phyloP scores from a whole-genome alignment of 2,329 filamentous ascomycete species.

The Plectosphaerella sp. region DNA sequence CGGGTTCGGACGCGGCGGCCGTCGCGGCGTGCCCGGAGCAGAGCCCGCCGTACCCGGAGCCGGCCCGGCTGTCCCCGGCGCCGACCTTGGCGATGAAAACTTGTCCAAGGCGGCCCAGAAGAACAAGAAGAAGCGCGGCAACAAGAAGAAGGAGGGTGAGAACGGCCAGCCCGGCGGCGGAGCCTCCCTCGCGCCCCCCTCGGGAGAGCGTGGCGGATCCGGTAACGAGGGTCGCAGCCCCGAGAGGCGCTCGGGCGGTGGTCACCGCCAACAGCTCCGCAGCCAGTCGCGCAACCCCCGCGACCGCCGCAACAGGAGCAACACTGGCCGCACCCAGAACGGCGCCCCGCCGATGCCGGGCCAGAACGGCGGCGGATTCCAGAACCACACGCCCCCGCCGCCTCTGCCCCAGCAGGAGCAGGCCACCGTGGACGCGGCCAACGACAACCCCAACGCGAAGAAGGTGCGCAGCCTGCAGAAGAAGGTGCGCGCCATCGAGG shows the following conservation, averaged over 20 bases:
- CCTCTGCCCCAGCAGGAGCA: slow-evolving; percentile 21
- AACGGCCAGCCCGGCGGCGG: slow-evolving; percentile 37
- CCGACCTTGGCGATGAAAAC: slow-evolving; percentile 65
- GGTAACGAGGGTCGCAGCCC: slow-evolving; percentile 58
- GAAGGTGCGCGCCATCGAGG: slow-evolving; percentile 96
- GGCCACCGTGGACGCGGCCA: slow-evolving; percentile 36
- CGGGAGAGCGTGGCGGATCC: slow-evolving; percentile 23
- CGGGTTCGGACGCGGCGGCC: slow-evolving; percentile 70
- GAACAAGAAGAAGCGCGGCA: slow-evolving; percentile 98
- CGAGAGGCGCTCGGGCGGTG: slow-evolving; percentile 50
- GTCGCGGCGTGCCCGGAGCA: slow-evolving; percentile 82
- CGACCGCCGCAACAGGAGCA: slow-evolving; percentile 46
- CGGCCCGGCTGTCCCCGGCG: slow-evolving; percentile 60
- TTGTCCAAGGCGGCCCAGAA: slow-evolving; percentile 82
- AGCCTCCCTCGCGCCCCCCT: slow-evolving; percentile 42
- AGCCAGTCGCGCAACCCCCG: slow-evolving; percentile 49
- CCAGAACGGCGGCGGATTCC: slow-evolving; percentile 14
- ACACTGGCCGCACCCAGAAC: slow-evolving; percentile 35
- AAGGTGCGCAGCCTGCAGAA: slow-evolving; percentile 91
- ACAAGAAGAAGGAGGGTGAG: slow-evolving; percentile 81
- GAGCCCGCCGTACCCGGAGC: slow-evolving; percentile 69
- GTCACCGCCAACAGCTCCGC: slow-evolving; percentile 42
- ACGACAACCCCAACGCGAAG: slow-evolving; percentile 75
- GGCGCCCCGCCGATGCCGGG: slow-evolving; percentile 14
- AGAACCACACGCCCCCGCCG: slow-evolving; percentile 10